phyloP scores from a whole-genome alignment of 2,329 filamentous ascomycete species.

The Xylaria sp. region DNA sequence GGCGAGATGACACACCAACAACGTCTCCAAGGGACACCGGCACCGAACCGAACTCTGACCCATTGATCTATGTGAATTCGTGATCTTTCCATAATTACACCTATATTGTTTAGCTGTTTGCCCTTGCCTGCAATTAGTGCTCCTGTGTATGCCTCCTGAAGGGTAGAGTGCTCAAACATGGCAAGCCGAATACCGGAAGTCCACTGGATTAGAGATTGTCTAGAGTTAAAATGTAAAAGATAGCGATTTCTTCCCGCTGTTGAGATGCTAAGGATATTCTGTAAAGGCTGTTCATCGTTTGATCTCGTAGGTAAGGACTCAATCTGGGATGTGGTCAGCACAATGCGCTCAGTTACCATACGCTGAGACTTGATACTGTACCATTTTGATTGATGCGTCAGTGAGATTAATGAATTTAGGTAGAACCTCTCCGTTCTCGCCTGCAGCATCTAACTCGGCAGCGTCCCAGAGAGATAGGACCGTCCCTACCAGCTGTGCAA shows the following conservation, averaged over 20 bases:
- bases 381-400: slow-evolving; percentile 98
- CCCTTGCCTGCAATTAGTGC: slow-evolving; percentile 96
- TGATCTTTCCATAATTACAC: slow-evolving; percentile 83
- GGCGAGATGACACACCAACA: slow-evolving; percentile 97
- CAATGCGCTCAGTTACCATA: not conserved
- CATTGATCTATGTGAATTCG: slow-evolving; percentile 86
- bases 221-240: slow-evolving; percentile 93
- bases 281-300: slow-evolving; percentile 78
- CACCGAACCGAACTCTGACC: slow-evolving; percentile 94
- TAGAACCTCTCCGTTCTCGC: slow-evolving; percentile 83
- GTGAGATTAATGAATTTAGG: slow-evolving; percentile 97
- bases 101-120: slow-evolving; percentile 88
- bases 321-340: slow-evolving; percentile 64
- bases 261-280: slow-evolving; percentile 95
- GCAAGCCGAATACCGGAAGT: slow-evolving; percentile 91
- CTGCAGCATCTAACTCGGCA: slow-evolving; percentile 86
- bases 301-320: slow-evolving; percentile 89
- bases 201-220: slow-evolving; percentile 94
- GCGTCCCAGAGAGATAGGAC: slow-evolving; percentile 97
- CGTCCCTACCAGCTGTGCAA: slow-evolving; percentile 94
- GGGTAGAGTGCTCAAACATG: slow-evolving; percentile 91
- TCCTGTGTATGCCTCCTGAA: slow-evolving; percentile 97
- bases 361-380: slow-evolving; percentile 53
- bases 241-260: slow-evolving; percentile 97
- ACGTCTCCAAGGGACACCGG: slow-evolving; percentile 93